Evolutionary conservation across 352 stramenopile genomes (phyloP).

Genomic region (Lagenidium sp.): DNA sequence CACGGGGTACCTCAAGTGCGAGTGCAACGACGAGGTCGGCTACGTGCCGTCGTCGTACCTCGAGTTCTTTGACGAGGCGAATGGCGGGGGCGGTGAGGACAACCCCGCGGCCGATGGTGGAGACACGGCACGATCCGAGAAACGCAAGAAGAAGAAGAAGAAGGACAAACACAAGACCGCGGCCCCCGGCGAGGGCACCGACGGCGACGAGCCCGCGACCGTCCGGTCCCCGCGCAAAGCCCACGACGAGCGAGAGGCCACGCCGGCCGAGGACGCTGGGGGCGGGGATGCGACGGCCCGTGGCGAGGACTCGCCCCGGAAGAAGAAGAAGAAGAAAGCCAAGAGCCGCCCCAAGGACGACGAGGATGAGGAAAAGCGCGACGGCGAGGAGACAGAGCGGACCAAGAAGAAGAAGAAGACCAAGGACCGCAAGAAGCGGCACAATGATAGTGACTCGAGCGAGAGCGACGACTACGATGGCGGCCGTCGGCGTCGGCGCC

Average conservation of each 20-base stretch:
- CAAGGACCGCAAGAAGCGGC: constrained; percentile 33
- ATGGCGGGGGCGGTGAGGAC: not conserved
- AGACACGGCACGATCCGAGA: constrained; percentile 24
- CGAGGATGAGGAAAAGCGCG: constrained; percentile 5
- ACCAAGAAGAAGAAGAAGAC: constrained; percentile 30
- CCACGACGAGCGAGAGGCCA: constrained; percentile 14
- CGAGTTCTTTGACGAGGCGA: constrained; percentile 56
- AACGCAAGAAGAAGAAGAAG: constrained; percentile 41
- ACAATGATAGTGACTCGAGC: constrained; percentile 4
- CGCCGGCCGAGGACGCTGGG: constrained; percentile 9
- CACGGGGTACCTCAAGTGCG: constrained; percentile 78
- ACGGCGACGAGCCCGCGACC: constrained; percentile 23
- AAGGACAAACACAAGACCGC: constrained; percentile 38
- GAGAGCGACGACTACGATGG: constrained; percentile 1
- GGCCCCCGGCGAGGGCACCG: constrained; percentile 17
- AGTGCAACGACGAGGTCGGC: constrained; percentile 53
- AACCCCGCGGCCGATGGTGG: constrained; percentile 6
- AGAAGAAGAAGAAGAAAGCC: constrained; percentile 47
- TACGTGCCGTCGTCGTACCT: constrained; percentile 82
- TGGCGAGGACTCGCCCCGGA: constrained; percentile 31
- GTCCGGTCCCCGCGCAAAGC: constrained; percentile 32
- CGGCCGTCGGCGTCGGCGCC: constrained; percentile 9
- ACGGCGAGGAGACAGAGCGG: constrained; percentile 15
- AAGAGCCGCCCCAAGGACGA: constrained; percentile 20
- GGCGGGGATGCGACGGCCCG: constrained; percentile 17